Base-by-base conservation (phyloP, 2,329 filamentous ascomycete species). In the Colletotrichum paranaense region DNA sequence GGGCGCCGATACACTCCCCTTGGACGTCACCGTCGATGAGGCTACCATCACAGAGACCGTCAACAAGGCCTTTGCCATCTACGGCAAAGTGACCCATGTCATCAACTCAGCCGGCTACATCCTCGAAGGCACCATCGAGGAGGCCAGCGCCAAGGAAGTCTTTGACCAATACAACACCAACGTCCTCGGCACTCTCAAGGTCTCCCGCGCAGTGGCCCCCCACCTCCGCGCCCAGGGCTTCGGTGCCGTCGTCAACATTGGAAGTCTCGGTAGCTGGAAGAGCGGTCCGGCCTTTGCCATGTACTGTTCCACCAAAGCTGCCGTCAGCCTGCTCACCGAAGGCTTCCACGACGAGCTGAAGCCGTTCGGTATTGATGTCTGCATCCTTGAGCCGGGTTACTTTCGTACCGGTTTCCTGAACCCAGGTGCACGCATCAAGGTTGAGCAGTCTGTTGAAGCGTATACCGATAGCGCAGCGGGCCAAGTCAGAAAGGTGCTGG, bases 321-420 rank as follows among this genome's bases (percentile, higher is more conserved):
- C 85, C 26, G 76, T 85, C 4, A 84, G 84, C 8, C 85, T 83
- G 5, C 74, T 89, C 7, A 84, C 84, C 3, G 86, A 87, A 68
- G 82, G 83, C 0, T 79, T 89, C 2, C 78, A 78, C 0, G 71
- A 78, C 0, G 88, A 90, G 78, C 78, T 89, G 1, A 77, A 76
- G 1, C 82, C 83, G 0, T 87, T 90, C 32, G 82, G 84, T 5
- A 83, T 90, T 52, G 75, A 80, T 1, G 83, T 85, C 1, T 75
- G 81, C 0, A 77, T 83, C 1, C 79, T 90, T 3, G 88, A 89
- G 72, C 88, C 88, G 0, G 88, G 88, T 0, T 87, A 87, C 70
- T 90, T 90, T 77, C 84, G 88, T 2, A 90, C 88, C 0, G 80
- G 77, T 0, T 86, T 90, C 62, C 81, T 90, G 8, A 83, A 84